A percentile compares a stretch with the other conserved stretches of the same genome.
Conservation (phyloP, 108 stramenopile species). For the Cyclotella choctawhatcheeana region DNA sequence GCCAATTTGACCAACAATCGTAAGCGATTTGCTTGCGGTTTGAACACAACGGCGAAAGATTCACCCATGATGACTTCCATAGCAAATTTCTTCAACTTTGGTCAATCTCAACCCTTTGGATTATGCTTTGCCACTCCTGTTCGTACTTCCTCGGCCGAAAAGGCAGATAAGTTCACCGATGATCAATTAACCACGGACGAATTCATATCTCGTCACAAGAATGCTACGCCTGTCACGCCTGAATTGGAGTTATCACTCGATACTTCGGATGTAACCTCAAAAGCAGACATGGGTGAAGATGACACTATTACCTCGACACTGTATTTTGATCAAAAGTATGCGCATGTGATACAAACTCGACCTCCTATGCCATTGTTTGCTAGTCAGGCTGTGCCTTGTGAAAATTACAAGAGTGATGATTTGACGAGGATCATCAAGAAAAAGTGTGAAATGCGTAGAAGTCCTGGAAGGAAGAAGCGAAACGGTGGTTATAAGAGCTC, state of each 20-base stretch:
- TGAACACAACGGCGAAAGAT: background rate
- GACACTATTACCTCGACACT: conserved; percentile 64
- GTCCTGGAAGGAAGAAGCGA: background rate
- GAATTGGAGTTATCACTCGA: conserved; percentile 5
- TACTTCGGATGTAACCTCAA: conserved; percentile 9
- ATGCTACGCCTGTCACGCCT: background rate
- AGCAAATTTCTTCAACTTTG: conserved; percentile 36
- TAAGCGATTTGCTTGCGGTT: conserved; percentile 26
- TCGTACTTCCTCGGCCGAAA: conserved; percentile 44
- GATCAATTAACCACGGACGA: conserved; percentile 33
- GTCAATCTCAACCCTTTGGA: conserved; percentile 41
- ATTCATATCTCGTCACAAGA: conserved; percentile 16
- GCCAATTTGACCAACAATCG: conserved; percentile 10
- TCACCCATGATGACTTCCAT: conserved; percentile 8
- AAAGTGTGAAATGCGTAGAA: background rate
- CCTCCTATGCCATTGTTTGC: conserved; percentile 70
- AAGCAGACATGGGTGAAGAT: conserved; percentile 51
- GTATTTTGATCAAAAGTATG: conserved; percentile 68
- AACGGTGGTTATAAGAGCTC: too few species aligned
- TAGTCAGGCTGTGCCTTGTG: conserved; percentile 19
- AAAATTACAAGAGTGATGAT: conserved; percentile 14
- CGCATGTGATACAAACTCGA: conserved; percentile 58
- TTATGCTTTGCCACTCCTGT: conserved; percentile 74
- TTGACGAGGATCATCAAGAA: conserved; percentile 25
- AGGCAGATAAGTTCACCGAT: conserved; percentile 31